Conservation (phyloP, 345 rosid species). For the thale cress (Arabidopsis thaliana) region DNA sequence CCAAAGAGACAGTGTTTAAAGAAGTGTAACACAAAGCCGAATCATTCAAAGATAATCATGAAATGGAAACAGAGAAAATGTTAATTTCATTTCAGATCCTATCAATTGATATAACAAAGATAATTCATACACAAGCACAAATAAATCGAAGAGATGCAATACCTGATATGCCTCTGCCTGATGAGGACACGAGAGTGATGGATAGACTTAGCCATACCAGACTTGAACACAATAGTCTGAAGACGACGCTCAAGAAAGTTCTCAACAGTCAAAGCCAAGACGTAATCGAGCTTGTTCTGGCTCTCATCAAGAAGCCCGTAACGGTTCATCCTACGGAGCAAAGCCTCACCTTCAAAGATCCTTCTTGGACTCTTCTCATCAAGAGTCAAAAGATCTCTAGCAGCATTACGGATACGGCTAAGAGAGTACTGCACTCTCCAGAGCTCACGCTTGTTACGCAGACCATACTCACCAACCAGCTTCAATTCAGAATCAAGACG, state of each 20-base stretch:
- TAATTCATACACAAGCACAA: background rate
- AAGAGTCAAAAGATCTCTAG: slow-evolving; percentile 63
- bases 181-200: slow-evolving; percentile 74
- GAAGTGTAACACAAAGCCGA: too few relatives aligned
- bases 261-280: slow-evolving; percentile 72
- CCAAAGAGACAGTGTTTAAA: too few relatives aligned
- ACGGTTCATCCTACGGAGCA: slow-evolving; percentile 63
- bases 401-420: slow-evolving; percentile 69
- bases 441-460: slow-evolving; percentile 68
- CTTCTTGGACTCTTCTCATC: slow-evolving; percentile 66
- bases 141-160: background rate
- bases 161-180: slow-evolving; percentile 76
- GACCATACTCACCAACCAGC: slow-evolving; percentile 71
- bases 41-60: background rate
- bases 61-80: background rate
- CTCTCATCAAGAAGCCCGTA: slow-evolving; percentile 71
- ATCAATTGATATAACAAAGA: background rate
- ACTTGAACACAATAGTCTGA: slow-evolving; percentile 68
- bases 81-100: background rate
- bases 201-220: slow-evolving; percentile 75
- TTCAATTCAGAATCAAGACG: slow-evolving; percentile 69
- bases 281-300: slow-evolving; percentile 81
- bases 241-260: slow-evolving; percentile 75
- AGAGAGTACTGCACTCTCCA: slow-evolving; percentile 71
- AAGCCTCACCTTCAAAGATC: slow-evolving; percentile 72